phyloP scores from a whole-genome alignment of 352 stramenopile genomes.

The Phytophthora niederhauseri region DNA sequence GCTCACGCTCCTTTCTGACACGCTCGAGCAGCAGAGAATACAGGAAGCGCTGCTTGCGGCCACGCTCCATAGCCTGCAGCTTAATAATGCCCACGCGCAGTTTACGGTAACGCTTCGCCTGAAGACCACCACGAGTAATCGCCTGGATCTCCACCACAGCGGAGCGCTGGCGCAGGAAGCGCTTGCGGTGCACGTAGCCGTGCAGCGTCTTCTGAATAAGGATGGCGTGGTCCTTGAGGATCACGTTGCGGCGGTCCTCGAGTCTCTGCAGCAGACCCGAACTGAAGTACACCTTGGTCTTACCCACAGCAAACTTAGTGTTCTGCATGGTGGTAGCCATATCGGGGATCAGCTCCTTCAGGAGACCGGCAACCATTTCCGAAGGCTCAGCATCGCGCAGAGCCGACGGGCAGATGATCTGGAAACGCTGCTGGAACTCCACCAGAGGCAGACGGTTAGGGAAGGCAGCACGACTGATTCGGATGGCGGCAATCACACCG shows the following conservation, averaged over 20 bases:
- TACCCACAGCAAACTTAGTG: slow-evolving; percentile 79
- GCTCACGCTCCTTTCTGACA: slow-evolving; percentile 44
- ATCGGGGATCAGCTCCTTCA: slow-evolving; percentile 75
- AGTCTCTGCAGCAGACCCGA: slow-evolving; percentile 92
- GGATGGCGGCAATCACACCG: slow-evolving; percentile 91
- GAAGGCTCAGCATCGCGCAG: slow-evolving; percentile 55
- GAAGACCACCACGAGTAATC: slow-evolving; percentile 43
- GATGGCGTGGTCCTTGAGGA: slow-evolving; percentile 78
- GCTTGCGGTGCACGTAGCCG: slow-evolving; percentile 59
- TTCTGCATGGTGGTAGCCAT: slow-evolving; percentile 72
- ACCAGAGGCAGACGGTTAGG: slow-evolving; percentile 92
- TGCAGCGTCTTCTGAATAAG: slow-evolving; percentile 80
- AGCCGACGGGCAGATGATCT: slow-evolving; percentile 83
- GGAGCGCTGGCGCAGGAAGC: slow-evolving; percentile 50
- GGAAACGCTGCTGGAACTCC: slow-evolving; percentile 82
- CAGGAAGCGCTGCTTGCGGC: slow-evolving; percentile 64
- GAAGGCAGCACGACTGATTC: slow-evolving; percentile 88
- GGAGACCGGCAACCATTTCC: slow-evolving; percentile 78
- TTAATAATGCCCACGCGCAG: slow-evolving; percentile 56
- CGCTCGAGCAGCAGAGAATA: slow-evolving; percentile 56
- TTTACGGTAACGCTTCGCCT: slow-evolving; percentile 49
- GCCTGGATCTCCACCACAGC: slow-evolving; percentile 63
- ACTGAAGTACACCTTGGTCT: slow-evolving; percentile 87
- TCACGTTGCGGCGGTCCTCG: slow-evolving; percentile 84
- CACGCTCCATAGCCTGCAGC: slow-evolving; percentile 58